Percentiles rank a stretch among this genome's conserved stretches.
phyloP scores from a whole-genome alignment of 2,329 filamentous ascomycete genomes.

The Cytospora mali region DNA sequence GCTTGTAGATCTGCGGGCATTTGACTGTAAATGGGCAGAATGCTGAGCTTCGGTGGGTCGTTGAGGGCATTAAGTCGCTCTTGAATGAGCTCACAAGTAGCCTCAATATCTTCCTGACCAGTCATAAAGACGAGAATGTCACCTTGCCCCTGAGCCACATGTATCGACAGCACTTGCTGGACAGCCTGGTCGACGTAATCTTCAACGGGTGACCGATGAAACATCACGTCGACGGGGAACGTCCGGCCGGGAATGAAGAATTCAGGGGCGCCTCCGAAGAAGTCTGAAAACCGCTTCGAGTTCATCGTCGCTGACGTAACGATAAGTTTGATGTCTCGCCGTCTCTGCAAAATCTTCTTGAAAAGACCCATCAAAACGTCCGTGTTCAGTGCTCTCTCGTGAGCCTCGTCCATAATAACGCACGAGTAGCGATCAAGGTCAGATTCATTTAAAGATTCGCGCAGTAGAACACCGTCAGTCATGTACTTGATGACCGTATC shows the following conservation, averaged over 20 bases:
- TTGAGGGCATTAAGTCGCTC: conserved; percentile 87
- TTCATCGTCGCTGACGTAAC: conserved; percentile 99
- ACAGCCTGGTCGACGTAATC: conserved; percentile 98
- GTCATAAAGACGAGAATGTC: conserved; percentile 99
- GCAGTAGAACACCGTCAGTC: conserved; percentile 93
- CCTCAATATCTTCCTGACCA: conserved; percentile 96
- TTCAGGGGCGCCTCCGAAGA: conserved; percentile 94
- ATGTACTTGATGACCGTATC: conserved; percentile 98
- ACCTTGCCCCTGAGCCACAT: conserved; percentile 89
- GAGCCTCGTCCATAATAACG: conserved; percentile 99
- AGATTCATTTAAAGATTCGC: conserved; percentile 89
- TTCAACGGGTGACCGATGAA: conserved; percentile 90
- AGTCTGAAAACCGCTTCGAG: conserved; percentile 90
- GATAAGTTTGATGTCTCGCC: conserved; percentile 91
- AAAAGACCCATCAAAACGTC: conserved; percentile 97
- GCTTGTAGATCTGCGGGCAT: conserved; percentile 98
- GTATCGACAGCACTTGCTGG: conserved; percentile 92
- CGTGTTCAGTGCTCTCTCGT: conserved; percentile 94
- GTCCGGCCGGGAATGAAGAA: conserved; percentile 96
- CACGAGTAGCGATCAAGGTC: conserved; percentile 96
- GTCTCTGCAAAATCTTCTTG: conserved; percentile 90
- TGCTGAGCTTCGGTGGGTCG: conserved; percentile 91
- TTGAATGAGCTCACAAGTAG: conserved; percentile 89
- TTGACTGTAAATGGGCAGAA: conserved; percentile 97
- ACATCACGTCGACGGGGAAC: conserved; percentile 96